Evolutionary conservation across 1,284 basidiomycete genomes (phyloP).

Genomic region (Cystobasidium sp.): DNA sequence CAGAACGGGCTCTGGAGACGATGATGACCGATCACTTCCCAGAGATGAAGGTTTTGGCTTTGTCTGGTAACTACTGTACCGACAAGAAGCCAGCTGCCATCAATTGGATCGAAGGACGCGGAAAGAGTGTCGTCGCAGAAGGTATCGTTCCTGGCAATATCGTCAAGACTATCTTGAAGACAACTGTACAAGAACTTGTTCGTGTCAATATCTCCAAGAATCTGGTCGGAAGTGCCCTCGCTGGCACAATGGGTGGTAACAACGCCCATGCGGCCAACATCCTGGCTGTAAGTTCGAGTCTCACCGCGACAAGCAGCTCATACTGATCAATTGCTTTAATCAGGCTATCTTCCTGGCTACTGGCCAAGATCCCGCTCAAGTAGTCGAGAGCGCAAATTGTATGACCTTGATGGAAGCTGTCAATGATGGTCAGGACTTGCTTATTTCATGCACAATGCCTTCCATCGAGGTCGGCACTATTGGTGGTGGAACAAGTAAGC

Average conservation of each 20-base stretch:
- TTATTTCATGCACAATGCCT: conserved; percentile 92
- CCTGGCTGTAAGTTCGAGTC: conserved; percentile 73
- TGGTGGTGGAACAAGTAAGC: conserved; percentile 78
- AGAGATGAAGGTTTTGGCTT: conserved; percentile 88
- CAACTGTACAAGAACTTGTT: conserved; percentile 85
- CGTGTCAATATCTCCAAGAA: conserved; percentile 98
- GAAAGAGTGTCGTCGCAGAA: conserved; percentile 97
- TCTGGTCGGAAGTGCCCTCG: conserved; percentile 95
- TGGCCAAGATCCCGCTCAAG: conserved; percentile 98
- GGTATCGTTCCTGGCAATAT: conserved; percentile 86
- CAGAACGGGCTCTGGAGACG: conserved; percentile 86
- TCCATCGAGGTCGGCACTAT: conserved; percentile 96
- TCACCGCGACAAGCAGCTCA: too few relatives aligned
- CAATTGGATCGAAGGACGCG: conserved; percentile 99
- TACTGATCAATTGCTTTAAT: too few relatives aligned
- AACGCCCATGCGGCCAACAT: conserved; percentile 99
- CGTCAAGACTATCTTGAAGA: conserved; percentile 91
- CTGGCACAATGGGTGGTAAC: conserved; percentile 93
- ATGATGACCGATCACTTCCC: conserved; percentile 79
- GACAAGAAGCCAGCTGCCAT: conserved; percentile 99
- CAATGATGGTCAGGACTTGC: conserved; percentile 86
- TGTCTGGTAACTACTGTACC: conserved; percentile 98
- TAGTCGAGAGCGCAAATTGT: conserved; percentile 97
- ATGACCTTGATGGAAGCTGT: conserved; percentile 98
- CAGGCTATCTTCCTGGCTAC: conserved; percentile 89